phyloP scores from a whole-genome alignment of 805 yeast genomes.

The Starmerella floricola region DNA sequence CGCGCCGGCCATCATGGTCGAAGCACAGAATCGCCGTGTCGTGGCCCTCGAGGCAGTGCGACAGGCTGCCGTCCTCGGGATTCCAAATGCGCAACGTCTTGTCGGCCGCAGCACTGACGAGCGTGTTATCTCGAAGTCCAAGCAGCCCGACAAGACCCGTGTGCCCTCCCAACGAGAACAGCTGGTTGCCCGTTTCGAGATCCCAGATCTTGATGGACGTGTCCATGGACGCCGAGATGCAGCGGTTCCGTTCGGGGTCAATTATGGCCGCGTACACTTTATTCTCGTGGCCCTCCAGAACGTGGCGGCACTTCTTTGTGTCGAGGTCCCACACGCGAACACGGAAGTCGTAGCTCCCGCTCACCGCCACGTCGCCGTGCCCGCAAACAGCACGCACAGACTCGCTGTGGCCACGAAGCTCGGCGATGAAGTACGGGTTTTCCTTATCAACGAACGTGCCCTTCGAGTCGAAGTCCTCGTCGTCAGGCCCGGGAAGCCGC shows the following conservation, averaged over 20 bases:
- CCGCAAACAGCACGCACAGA: constrained; percentile 84
- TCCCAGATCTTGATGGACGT: constrained; percentile 85
- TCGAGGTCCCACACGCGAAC: constrained; percentile 87
- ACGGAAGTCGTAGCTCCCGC: constrained; percentile 83
- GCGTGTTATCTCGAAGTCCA: constrained; percentile 57
- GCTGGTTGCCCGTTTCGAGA: constrained; percentile 56
- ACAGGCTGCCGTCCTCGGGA: constrained; percentile 54
- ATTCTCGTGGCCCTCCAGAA: constrained; percentile 73
- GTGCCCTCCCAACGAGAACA: constrained; percentile 72
- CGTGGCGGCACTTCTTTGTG: constrained; percentile 58
- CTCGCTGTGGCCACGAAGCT: constrained; percentile 62
- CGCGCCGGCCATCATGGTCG: constrained; percentile 70
- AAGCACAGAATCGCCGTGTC: constrained; percentile 84
- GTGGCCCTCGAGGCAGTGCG: constrained; percentile 65
- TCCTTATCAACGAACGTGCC: constrained; percentile 13
- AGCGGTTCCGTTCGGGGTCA: constrained; percentile 61
- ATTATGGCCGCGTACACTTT: constrained; percentile 80
- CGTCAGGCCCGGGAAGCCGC: constrained; percentile 47
- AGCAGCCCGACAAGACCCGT: constrained; percentile 79
- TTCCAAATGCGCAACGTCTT: constrained; percentile 88
- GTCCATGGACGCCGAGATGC: constrained; percentile 88
- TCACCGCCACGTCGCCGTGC: constrained; percentile 65
- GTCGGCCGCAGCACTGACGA: constrained; percentile 95
- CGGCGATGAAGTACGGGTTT: constrained; percentile 52
- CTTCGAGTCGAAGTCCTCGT: constrained; percentile 25